phyloP scores from a whole-genome alignment of 495 filamentous ascomycete genomes.

The Tetracladium marchalianum region DNA sequence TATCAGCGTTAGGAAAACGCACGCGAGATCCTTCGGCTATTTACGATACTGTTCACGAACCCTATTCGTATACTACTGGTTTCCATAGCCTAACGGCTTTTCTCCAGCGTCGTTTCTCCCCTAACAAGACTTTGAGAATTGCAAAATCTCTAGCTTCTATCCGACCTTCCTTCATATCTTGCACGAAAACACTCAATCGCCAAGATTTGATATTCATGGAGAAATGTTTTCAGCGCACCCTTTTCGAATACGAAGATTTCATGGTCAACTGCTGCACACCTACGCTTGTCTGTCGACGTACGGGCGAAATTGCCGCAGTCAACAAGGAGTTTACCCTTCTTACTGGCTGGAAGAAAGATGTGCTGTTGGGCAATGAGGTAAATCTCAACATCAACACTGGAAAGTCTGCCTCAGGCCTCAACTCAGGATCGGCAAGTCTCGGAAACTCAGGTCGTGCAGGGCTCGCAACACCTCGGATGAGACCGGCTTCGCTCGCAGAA shows the following conservation, averaged over 20 bases:
- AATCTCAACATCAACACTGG: slow-evolving; percentile 85
- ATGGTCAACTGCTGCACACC: slow-evolving; percentile 81
- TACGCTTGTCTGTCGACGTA: slow-evolving; percentile 82
- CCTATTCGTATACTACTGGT: slow-evolving; percentile 80
- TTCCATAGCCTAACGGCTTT: slow-evolving; percentile 85
- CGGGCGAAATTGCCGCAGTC: slow-evolving; percentile 83
- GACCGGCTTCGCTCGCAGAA: slow-evolving; percentile 25
- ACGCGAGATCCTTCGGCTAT: slow-evolving; percentile 66
- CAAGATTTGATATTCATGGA: slow-evolving; percentile 96
- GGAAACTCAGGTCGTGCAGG: slow-evolving; percentile 27
- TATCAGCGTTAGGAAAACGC: slow-evolving; percentile 27
- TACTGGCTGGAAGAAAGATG: slow-evolving; percentile 88
- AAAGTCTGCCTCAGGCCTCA: slow-evolving; percentile 20
- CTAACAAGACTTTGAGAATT: slow-evolving; percentile 61
- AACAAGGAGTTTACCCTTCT: slow-evolving; percentile 92
- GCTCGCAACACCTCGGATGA: slow-evolving; percentile 34
- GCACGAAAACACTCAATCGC: slow-evolving; percentile 67
- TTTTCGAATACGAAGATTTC: slow-evolving; percentile 87
- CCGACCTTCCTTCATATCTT: slow-evolving; percentile 85
- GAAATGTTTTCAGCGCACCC: slow-evolving; percentile 85
- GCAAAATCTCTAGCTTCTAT: slow-evolving; percentile 81
- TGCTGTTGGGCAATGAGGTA: slow-evolving; percentile 76
- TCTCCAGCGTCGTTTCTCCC: slow-evolving; percentile 65
- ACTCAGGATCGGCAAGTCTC: slow-evolving; percentile 24
- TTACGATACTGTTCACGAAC: slow-evolving; percentile 79